These are phyloP conservation scores for Zanthoxylum bungeanum DNA, from an alignment of 345 rosid species.

Conservation along the genomic window DNA sequence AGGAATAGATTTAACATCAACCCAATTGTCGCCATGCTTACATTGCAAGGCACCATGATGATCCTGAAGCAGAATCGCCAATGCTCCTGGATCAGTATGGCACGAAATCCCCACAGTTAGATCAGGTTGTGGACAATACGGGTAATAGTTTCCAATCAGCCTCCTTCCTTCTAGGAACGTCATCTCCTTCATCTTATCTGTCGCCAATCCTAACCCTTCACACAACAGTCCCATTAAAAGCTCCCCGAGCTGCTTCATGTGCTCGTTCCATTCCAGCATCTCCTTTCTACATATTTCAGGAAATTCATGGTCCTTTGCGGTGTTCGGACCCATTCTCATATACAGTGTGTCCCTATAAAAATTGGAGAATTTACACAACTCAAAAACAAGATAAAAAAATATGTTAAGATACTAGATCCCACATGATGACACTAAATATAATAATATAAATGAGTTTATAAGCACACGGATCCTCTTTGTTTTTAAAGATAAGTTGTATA, in stretches of 20 bases:
- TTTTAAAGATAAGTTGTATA: no score
- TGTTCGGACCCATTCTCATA: slow-evolving; percentile 31
- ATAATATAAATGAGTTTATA: no score
- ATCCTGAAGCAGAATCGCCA: no score
- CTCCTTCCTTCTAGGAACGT: slow-evolving; percentile 32
- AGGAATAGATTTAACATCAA: no score
- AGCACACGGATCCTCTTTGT: no score
- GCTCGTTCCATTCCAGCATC: slow-evolving; percentile 38
- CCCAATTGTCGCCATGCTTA: no score
- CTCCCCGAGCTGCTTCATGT: slow-evolving; percentile 31
- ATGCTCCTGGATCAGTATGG: no score
- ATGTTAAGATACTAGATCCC: no score
- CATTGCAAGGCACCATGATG: no score
- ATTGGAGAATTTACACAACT: no score
- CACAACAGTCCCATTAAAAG: slow-evolving; percentile 37
- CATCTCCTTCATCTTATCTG: slow-evolving; percentile 31
- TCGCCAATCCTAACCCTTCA: slow-evolving; percentile 45
- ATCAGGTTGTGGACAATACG: slow-evolving; percentile 56
- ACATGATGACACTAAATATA: no score
- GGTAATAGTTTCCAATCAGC: slow-evolving; percentile 52
- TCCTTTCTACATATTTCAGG: slow-evolving; percentile 47
- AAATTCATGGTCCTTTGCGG: slow-evolving; percentile 15
- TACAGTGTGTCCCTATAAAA: slow-evolving; percentile 48
- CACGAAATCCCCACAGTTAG: slow-evolving; percentile 47
- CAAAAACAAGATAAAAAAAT: no score